phyloP scores from a whole-genome alignment of 495 filamentous ascomycete species.

The Xylaria nigripes region DNA sequence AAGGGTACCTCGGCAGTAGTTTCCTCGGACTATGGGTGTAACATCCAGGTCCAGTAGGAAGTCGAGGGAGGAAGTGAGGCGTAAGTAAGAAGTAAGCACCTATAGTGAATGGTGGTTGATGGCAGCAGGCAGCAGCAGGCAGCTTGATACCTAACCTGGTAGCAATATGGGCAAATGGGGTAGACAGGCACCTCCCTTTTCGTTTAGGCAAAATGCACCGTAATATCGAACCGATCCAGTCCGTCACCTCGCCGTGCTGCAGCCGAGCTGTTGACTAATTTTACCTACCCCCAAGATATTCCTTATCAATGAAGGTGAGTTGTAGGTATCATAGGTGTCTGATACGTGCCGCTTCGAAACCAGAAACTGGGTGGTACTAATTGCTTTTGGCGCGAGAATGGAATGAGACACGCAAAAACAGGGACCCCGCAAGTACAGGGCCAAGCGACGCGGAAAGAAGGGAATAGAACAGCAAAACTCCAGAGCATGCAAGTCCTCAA shows the following conservation, averaged over 20 bases:
- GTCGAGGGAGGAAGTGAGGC: slow-evolving; percentile 3
- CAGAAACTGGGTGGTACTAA: not conserved
- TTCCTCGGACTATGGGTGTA: slow-evolving; percentile 22
- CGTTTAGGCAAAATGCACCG: not conserved
- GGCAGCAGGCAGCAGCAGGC: no score
- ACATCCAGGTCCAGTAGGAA: slow-evolving; percentile 24
- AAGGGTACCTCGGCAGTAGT: slow-evolving; percentile 20
- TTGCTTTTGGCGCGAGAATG: not conserved
- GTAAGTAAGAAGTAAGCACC: not conserved
- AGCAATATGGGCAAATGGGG: not conserved
- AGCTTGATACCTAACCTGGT: no score
- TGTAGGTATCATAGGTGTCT: not conserved
- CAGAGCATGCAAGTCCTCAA: not conserved
- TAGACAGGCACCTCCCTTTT: not conserved
- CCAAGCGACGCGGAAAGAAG: not conserved
- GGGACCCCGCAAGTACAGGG: not conserved
- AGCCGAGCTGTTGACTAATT: not conserved
- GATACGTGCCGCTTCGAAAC: not conserved
- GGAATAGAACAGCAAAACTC: not conserved
- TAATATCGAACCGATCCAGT: not conserved
- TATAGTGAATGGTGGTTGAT: not conserved
- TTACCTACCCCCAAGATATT: not conserved
- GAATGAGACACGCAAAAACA: not conserved
- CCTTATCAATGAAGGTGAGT: not conserved
- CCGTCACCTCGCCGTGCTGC: not conserved